Base-by-base conservation (phyloP, 2,329 filamentous ascomycete species). In the Seiridium cupressi region DNA sequence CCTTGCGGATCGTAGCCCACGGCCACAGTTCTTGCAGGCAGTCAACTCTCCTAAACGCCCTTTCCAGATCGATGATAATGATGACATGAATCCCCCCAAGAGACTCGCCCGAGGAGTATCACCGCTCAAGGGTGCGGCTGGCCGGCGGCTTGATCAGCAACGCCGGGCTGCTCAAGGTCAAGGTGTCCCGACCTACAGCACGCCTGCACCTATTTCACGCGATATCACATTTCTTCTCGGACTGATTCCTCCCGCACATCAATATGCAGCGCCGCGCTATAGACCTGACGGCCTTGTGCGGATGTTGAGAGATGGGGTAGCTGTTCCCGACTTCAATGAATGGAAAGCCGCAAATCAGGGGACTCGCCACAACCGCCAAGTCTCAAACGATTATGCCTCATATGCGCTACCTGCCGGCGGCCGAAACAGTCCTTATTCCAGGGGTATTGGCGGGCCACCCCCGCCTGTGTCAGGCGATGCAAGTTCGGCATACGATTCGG, bases 101-200 rank as follows among this genome's bases (percentile, higher is more conserved):
- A 97, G 98, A 73, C 84, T 97, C 56, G 85, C 89, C 54, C 88
- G 96, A 49, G 93, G 90, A n/a, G 93, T 91, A 60, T 98, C 94
- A 4, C 95, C 96, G 0, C 82, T 98, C 44, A 99, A 98, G 73
- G 92, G 92, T 11, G 91, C 92, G 1, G 92, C 94, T 44, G 92
- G 92, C 34, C 89, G 93, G 59, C 89, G 93, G 42, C 81, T 96
- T 31, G 92, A 95, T 68, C 90, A 95, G 71, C 88, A 92, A 71
- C 84, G 86, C 56, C 81, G 87, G 4, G 68, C 67, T 10, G 86
- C 83, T 66, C 84, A 84, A 64, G 78, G 79, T 10, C 79, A 80
- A 63, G 74, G 75, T 10, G 67, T 70, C 49, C 69, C 69, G n/a
- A 70, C 71, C 5, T 71, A 73, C 44, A 69, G 61, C 26, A 70